phyloP scores from a whole-genome alignment of 2,329 filamentous ascomycete genomes.

The Epichloe brachyelytri region DNA sequence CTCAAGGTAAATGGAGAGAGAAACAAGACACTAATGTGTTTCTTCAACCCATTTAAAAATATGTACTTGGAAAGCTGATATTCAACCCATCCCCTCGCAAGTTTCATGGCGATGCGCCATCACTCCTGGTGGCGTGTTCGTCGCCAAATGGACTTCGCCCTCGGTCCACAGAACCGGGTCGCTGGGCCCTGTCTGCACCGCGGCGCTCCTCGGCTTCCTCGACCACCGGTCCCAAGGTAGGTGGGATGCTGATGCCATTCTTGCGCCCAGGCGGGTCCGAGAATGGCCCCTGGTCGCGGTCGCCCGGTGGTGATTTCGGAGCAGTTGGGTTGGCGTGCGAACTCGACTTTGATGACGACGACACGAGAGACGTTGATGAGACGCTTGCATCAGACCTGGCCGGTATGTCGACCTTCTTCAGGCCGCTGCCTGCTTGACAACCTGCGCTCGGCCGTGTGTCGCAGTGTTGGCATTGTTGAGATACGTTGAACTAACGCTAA shows the following conservation, averaged over 20 bases:
- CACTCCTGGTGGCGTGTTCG: slow-evolving; percentile 42
- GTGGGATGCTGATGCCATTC: slow-evolving; percentile 24
- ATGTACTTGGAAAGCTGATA: slow-evolving; percentile 1
- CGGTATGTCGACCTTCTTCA: slow-evolving; percentile 32
- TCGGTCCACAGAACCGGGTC: slow-evolving; percentile 15
- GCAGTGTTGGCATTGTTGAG: slow-evolving; percentile 52
- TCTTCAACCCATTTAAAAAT: background rate
- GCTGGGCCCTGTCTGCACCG: slow-evolving; percentile 20
- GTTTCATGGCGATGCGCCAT: slow-evolving; percentile 4
- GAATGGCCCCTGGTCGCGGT: slow-evolving; percentile 46
- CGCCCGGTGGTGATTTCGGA: slow-evolving; percentile 34
- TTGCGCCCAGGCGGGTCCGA: slow-evolving; percentile 35
- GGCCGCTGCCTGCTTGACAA: slow-evolving; percentile 41
- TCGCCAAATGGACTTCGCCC: slow-evolving; percentile 42
- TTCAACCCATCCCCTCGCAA: background rate
- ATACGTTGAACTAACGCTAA: slow-evolving; percentile 57
- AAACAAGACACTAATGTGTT: background rate
- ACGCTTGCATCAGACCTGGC: slow-evolving; percentile 24
- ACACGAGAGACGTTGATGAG: slow-evolving; percentile 11
- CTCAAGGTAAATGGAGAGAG: background rate
- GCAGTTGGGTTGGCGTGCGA: slow-evolving; percentile 36
- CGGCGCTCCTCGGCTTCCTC: slow-evolving; percentile 32
- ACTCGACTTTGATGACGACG: slow-evolving; percentile 6
- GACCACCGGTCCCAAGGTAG: slow-evolving; percentile 40
- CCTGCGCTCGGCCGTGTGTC: slow-evolving; percentile 42